phyloP scores from a whole-genome alignment of 106 monocot species.

The Dendrobium huoshanense region DNA sequence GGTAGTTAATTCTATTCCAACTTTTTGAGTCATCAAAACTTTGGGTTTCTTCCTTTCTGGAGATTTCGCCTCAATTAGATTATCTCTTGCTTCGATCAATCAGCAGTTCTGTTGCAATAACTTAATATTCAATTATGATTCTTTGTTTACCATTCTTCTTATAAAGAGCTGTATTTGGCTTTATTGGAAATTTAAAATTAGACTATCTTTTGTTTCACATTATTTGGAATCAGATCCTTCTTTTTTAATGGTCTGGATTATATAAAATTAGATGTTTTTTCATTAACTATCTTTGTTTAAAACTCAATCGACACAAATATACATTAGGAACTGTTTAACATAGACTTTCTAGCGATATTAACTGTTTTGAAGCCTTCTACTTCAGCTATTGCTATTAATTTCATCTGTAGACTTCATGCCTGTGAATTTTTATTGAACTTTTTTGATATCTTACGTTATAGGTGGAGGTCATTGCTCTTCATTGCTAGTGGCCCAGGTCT shows the following conservation, averaged over 20 bases:
- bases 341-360: not conserved
- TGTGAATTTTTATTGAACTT: not conserved
- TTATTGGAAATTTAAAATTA: not conserved
- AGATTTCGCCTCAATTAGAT: not conserved
- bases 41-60: not conserved
- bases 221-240: too few species aligned
- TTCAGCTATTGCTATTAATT: not conserved
- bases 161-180: not conserved
- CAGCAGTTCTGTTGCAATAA: not conserved
- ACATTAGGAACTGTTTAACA: not conserved
- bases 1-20: too few species aligned
- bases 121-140: not conserved
- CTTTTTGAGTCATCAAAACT: too few species aligned
- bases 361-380: not conserved
- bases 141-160: not conserved
- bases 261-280: too few species aligned
- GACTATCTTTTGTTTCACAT: too few species aligned
- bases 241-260: too few species aligned
- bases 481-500: conserved; percentile 59
- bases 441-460: conserved; percentile 10
- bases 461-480: conserved; percentile 83
- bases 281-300: not conserved
- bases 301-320: not conserved
- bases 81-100: not conserved
- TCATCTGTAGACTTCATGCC: not conserved